A percentile compares a stretch with the other conserved stretches of the same genome.
These are phyloP conservation scores for Amanita pseudoporphyria DNA, from an alignment of 768 basidiomycete species.

Conservation along the genomic window DNA sequence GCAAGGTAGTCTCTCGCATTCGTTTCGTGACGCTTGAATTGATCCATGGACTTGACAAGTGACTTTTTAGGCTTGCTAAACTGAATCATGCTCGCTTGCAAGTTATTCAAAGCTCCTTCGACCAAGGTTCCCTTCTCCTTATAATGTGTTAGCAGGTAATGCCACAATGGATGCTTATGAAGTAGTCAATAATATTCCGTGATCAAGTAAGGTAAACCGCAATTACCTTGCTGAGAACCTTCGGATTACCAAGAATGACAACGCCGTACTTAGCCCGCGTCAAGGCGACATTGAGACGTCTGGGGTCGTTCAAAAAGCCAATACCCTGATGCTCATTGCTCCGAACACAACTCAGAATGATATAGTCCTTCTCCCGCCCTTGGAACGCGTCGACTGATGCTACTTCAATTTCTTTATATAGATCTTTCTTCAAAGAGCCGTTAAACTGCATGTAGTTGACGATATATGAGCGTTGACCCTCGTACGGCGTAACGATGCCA, in stretches of 20 bases:
- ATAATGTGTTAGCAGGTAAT: slow-evolving; percentile 96
- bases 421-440: slow-evolving; percentile 96
- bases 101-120: slow-evolving; percentile 92
- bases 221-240: slow-evolving; percentile 93
- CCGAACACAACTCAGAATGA: slow-evolving; percentile 94
- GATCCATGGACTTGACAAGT: slow-evolving; percentile 83
- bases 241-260: slow-evolving; percentile 99
- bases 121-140: slow-evolving; percentile 93
- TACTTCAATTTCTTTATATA: slow-evolving; percentile 99
- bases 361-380: slow-evolving; percentile 99
- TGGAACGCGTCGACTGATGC: slow-evolving; percentile 99
- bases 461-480: slow-evolving; percentile 96
- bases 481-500: slow-evolving; percentile 97
- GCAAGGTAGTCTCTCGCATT: slow-evolving; percentile 74
- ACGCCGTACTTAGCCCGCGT: slow-evolving; percentile 98
- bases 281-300: slow-evolving; percentile 92
- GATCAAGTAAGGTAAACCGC: slow-evolving; percentile 3
- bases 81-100: slow-evolving; percentile 98
- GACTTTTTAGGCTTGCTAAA: slow-evolving; percentile 95
- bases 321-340: slow-evolving; percentile 99
- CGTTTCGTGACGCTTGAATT: slow-evolving; percentile 89
- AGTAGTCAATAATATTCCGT: slow-evolving; percentile 10
- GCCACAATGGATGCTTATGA: slow-evolving; percentile 91
- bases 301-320: slow-evolving; percentile 96
- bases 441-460: slow-evolving; percentile 99